These are phyloP conservation scores for Endoconidiophora laricicola DNA, from an alignment of 2,329 filamentous ascomycete genomes.

Conservation along the genomic window DNA sequence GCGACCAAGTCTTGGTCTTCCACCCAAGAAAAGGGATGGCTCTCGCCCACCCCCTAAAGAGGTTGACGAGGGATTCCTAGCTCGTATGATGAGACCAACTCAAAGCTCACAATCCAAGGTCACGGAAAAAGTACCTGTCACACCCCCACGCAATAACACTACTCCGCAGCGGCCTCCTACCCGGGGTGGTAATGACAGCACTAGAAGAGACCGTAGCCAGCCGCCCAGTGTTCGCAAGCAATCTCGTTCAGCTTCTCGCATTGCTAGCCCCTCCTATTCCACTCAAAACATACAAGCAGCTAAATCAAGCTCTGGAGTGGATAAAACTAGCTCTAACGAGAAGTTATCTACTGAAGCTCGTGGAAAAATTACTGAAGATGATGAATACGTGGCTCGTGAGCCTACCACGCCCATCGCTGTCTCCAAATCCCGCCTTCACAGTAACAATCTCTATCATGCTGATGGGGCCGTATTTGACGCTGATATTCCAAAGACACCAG, in stretches of 20 bases:
- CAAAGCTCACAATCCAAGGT: constrained; percentile 51
- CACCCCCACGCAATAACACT: constrained; percentile 29
- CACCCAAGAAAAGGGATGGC: constrained; percentile 36
- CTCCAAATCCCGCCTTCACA: too few species aligned
- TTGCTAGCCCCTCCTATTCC: constrained; percentile 6
- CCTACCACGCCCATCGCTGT: too few species aligned
- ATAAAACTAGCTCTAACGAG: too few species aligned
- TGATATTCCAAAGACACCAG: constrained; percentile 8
- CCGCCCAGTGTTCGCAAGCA: constrained; percentile 4
- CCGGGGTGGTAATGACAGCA: constrained; percentile 6
- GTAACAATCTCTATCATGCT: neutral
- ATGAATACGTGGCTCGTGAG: too few species aligned
- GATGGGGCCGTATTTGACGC: constrained; percentile 4
- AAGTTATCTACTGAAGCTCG: too few species aligned
- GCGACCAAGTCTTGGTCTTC: constrained; percentile 38
- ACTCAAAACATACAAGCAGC: neutral
- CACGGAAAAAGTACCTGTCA: constrained; percentile 39
- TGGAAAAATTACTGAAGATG: too few species aligned
- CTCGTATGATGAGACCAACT: constrained; percentile 70
- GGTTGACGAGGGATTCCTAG: constrained; percentile 55
- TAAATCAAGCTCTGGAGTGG: too few species aligned
- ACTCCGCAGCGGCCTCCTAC: constrained; percentile 10
- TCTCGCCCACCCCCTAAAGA: constrained; percentile 33
- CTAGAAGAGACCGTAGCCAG: constrained; percentile 5
- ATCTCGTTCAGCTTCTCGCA: constrained; percentile 5